These are phyloP conservation scores for Phlyctochytrium bullatum DNA, from an alignment of 192 early-diverging fungal species.

Conservation along the genomic window DNA sequence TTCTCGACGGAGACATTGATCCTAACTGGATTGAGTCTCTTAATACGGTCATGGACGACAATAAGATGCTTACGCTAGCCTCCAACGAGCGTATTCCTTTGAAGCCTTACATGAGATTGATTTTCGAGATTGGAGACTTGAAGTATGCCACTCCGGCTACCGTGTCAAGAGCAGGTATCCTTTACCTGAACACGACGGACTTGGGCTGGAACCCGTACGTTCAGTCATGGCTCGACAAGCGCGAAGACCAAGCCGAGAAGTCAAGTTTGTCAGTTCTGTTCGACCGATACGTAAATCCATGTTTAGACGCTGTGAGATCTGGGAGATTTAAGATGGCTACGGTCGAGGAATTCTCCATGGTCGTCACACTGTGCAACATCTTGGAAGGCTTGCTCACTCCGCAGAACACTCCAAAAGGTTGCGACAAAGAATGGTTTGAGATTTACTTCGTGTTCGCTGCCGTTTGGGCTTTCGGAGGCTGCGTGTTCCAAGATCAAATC, in stretches of 20 bases:
- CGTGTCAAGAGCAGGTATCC: slow-evolving; percentile 66
- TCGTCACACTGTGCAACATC: slow-evolving; percentile 59
- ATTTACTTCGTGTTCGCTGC: slow-evolving; percentile 68
- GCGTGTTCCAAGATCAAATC: slow-evolving; percentile 60
- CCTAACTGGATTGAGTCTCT: slow-evolving; percentile 69
- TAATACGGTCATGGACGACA: slow-evolving; percentile 71
- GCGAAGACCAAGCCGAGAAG: slow-evolving; percentile 61
- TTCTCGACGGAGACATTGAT: slow-evolving; percentile 64
- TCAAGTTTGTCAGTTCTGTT: slow-evolving; percentile 57
- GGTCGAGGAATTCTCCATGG: slow-evolving; percentile 65
- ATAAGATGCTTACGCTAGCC: slow-evolving; percentile 66
- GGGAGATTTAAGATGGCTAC: slow-evolving; percentile 61
- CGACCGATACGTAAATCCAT: slow-evolving; percentile 61
- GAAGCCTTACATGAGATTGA: slow-evolving; percentile 61
- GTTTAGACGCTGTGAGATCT: slow-evolving; percentile 52
- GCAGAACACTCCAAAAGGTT: slow-evolving; percentile 62
- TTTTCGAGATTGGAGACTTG: slow-evolving; percentile 65
- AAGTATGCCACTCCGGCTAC: slow-evolving; percentile 73
- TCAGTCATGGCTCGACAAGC: slow-evolving; percentile 65
- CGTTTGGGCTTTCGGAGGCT: slow-evolving; percentile 67
- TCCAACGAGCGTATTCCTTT: slow-evolving; percentile 67
- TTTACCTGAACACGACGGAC: slow-evolving; percentile 62
- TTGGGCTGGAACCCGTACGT: slow-evolving; percentile 67
- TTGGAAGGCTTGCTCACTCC: slow-evolving; percentile 61
- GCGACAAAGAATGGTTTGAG: slow-evolving; percentile 70